A percentile compares a stretch with the other conserved stretches of the same genome.
Conservation (phyloP, 257 asterid genomes). For the Nicotiana tomentosiformis region DNA sequence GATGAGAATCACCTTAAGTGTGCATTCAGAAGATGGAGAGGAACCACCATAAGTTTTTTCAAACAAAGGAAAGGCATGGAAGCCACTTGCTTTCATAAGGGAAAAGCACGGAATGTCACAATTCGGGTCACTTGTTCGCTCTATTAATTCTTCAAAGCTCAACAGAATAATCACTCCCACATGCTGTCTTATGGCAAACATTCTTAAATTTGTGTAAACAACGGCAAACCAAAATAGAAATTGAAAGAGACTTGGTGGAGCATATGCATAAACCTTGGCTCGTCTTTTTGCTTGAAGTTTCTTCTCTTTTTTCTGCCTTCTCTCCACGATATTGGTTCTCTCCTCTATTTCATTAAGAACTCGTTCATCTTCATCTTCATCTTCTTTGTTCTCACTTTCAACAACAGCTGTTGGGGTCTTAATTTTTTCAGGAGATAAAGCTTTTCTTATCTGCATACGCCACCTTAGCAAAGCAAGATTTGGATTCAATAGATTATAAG, state of each 20-base stretch:
- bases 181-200: not conserved
- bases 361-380: constrained; percentile 52
- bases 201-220: not conserved
- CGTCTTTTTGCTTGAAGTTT: constrained; percentile 61
- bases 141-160: not conserved
- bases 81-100: not conserved
- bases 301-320: constrained; percentile 70
- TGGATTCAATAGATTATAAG: not conserved
- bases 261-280: constrained; percentile 51
- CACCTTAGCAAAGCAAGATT: constrained; percentile 43
- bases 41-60: not conserved
- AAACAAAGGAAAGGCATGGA: not conserved
- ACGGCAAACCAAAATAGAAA: not conserved
- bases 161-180: not conserved
- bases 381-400: constrained; percentile 39
- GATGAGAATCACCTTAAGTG: not conserved
- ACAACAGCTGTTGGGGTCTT: constrained; percentile 25
- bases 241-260: not conserved
- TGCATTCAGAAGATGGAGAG: not conserved
- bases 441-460: constrained; percentile 76
- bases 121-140: not conserved
- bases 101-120: not conserved
- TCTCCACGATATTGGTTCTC: constrained; percentile 69
- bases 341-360: constrained; percentile 83
- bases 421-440: constrained; percentile 66